A percentile compares a stretch with the other conserved stretches of the same genome.
phyloP scores from a whole-genome alignment of 495 filamentous ascomycete genomes.

The Talaromyces stipitatus region DNA sequence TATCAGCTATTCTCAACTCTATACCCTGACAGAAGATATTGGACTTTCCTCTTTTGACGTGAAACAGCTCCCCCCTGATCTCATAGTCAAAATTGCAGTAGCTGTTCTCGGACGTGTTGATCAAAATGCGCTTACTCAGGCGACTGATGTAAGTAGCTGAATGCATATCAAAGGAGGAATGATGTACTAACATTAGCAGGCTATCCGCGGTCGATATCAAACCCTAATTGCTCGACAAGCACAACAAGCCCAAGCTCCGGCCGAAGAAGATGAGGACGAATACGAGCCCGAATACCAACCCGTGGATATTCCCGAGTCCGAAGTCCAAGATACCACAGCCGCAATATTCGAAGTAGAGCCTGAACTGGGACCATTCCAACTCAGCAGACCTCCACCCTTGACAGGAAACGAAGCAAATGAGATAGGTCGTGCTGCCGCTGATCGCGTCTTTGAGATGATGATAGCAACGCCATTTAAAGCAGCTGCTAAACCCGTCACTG shows the following conservation, averaged over 20 bases:
- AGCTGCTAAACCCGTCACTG: background rate
- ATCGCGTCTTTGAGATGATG: conserved; percentile 71
- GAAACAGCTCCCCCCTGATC: conserved; percentile 59
- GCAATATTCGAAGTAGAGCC: conserved; percentile 43
- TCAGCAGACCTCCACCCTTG: conserved; percentile 71
- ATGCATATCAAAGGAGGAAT: background rate
- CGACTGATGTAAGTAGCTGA: conserved; percentile 46
- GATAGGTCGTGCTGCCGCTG: conserved; percentile 60
- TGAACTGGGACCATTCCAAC: conserved; percentile 60
- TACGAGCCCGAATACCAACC: conserved; percentile 80
- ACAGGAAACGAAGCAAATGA: conserved; percentile 58
- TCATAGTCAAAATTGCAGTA: conserved; percentile 70
- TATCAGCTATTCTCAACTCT: conserved; percentile 69
- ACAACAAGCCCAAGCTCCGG: conserved; percentile 33
- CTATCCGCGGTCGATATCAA: conserved; percentile 41
- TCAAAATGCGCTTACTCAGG: conserved; percentile 53
- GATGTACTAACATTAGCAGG: conserved; percentile 25
- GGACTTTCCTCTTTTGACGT: conserved; percentile 76
- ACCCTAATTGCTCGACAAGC: conserved; percentile 34
- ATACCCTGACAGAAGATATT: conserved; percentile 69
- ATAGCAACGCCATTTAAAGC: conserved; percentile 57
- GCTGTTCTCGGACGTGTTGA: conserved; percentile 60
- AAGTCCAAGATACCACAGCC: conserved; percentile 56
- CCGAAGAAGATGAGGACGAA: conserved; percentile 78
- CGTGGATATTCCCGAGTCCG: conserved; percentile 61